Percentiles rank a stretch among this genome's conserved stretches.
These are phyloP conservation scores for Athelia sp. DNA, from an alignment of 1,284 basidiomycete species.

Conservation along the genomic window DNA sequence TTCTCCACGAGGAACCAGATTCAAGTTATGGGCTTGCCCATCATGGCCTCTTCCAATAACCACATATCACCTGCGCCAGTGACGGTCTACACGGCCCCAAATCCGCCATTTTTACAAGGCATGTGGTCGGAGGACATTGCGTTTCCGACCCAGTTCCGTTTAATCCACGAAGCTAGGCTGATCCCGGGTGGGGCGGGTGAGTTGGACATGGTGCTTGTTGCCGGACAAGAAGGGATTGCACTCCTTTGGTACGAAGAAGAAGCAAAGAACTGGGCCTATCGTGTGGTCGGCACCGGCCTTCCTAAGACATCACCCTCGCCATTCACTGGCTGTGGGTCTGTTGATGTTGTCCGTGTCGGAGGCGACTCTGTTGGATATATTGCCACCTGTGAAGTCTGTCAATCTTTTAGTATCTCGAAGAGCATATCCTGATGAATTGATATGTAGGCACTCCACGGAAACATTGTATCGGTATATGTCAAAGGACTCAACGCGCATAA, in stretches of 20 bases:
- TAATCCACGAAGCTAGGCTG: conserved; percentile 22
- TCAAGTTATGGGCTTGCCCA: conserved; percentile 22
- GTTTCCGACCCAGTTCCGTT: conserved; percentile 12
- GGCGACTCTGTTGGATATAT: conserved; percentile 24
- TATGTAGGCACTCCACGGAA: conserved; percentile 24
- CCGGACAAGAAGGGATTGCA: conserved; percentile 21
- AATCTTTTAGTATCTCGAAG: background rate
- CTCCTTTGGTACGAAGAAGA: conserved; percentile 18
- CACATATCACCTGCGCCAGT: conserved; percentile 19
- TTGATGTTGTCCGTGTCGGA: conserved; percentile 17
- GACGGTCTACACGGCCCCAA: conserved; percentile 20
- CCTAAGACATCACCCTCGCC: conserved; percentile 8
- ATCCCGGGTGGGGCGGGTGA: conserved; percentile 14
- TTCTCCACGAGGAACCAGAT: conserved; percentile 8
- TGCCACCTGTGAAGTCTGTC: conserved; percentile 18
- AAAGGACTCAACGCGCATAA: conserved; percentile 14
- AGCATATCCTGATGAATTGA: background rate
- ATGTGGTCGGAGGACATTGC: conserved; percentile 12
- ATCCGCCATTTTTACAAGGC: conserved; percentile 2
- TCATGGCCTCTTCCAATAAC: conserved; percentile 16
- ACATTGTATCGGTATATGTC: conserved; percentile 22
- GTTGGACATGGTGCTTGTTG: conserved; percentile 22
- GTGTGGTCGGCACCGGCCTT: conserved; percentile 19
- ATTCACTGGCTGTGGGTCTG: conserved; percentile 22
- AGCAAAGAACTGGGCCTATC: conserved; percentile 7